A percentile compares a stretch with the other conserved stretches of the same genome.
phyloP scores from a whole-genome alignment of 169 alveolate genomes.

The Babesia bigemina region DNA sequence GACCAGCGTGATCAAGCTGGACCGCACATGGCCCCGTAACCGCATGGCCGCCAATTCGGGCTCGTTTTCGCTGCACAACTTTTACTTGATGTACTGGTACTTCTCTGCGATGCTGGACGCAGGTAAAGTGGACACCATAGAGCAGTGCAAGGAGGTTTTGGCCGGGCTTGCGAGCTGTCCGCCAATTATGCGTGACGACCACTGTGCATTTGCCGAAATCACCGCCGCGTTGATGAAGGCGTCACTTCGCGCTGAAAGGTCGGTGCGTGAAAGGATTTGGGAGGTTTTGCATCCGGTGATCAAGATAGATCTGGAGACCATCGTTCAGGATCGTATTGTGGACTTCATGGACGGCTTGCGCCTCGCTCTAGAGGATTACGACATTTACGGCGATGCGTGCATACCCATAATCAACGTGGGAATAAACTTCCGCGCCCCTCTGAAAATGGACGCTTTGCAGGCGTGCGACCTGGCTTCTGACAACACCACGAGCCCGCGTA shows the following conservation, averaged over 20 bases:
- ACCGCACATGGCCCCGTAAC: constrained; percentile 55
- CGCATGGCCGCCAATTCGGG: constrained; percentile 38
- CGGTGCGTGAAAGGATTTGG: constrained; percentile 14
- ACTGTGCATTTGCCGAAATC: constrained; percentile 40
- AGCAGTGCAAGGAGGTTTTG: constrained; percentile 9
- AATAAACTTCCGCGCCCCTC: constrained; percentile 22
- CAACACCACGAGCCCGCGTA: constrained; percentile 21
- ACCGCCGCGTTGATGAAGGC: constrained; percentile 30
- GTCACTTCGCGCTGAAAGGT: background rate
- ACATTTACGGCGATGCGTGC: constrained; percentile 13
- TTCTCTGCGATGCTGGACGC: constrained; percentile 8
- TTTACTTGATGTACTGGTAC: constrained; percentile 34
- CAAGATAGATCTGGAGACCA: constrained; percentile 23
- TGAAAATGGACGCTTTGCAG: background rate
- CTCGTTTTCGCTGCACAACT: constrained; percentile 49
- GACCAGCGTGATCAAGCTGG: constrained; percentile 36
- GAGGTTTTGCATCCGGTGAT: constrained; percentile 20
- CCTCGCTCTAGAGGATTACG: constrained; percentile 24
- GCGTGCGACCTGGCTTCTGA: constrained; percentile 5
- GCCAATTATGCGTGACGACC: constrained; percentile 22
- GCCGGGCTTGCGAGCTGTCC: constrained; percentile 20
- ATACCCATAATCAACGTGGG: constrained; percentile 32
- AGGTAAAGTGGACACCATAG: constrained; percentile 9
- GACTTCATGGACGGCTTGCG: constrained; percentile 63
- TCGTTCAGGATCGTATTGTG: constrained; percentile 28